Evolutionary conservation across 495 filamentous ascomycete genomes (phyloP).

Genomic region (Stereocaulon alpinum): DNA sequence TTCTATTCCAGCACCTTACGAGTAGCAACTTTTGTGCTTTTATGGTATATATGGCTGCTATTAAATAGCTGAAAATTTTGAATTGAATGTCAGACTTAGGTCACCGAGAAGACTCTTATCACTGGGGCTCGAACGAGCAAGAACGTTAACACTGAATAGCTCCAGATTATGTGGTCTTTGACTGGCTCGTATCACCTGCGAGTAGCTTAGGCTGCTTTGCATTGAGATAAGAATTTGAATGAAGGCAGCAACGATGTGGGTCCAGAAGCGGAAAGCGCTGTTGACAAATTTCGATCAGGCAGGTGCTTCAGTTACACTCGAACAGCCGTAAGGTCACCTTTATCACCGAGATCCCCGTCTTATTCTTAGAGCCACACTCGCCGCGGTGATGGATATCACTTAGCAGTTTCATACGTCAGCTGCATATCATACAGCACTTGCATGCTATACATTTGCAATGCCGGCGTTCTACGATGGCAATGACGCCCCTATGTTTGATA

Average conservation of each 20-base stretch:
- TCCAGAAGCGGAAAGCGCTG: not conserved
- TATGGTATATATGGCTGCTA: conserved; percentile 43
- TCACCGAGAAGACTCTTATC: no score
- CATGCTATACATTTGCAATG: not conserved
- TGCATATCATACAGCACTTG: not conserved
- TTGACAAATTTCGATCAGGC: not conserved
- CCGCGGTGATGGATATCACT: not conserved
- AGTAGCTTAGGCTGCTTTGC: no score
- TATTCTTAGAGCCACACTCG: not conserved
- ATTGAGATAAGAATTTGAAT: not conserved
- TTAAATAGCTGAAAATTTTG: conserved; percentile 35
- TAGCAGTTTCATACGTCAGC: not conserved
- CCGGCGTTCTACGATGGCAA: not conserved
- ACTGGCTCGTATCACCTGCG: no score
- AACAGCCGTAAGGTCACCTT: not conserved
- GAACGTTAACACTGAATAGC: no score
- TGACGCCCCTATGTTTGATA: not conserved
- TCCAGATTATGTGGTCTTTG: no score
- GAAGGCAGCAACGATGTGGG: not conserved
- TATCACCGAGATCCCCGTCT: no score
- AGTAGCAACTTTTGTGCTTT: conserved; percentile 37
- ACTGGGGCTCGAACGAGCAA: no score
- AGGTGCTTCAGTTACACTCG: not conserved
- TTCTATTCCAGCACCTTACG: conserved; percentile 27
- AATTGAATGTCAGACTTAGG: not conserved